Percentiles rank a stretch among this genome's conserved stretches.
phyloP scores from a whole-genome alignment of 2,329 filamentous ascomycete genomes.

The Alternaria sp. region DNA sequence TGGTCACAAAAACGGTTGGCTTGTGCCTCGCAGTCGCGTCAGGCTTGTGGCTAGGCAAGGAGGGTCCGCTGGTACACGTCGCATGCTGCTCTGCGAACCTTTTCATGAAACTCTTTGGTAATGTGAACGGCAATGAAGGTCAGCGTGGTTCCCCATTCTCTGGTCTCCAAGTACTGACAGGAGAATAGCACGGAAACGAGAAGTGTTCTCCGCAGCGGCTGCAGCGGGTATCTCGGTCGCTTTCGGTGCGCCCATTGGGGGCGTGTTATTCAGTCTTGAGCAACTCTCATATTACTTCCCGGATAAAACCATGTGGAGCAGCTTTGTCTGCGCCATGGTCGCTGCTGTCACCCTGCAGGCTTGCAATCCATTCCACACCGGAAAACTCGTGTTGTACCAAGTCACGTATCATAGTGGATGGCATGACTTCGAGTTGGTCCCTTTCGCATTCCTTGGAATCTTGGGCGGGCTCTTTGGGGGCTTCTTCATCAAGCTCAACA shows the following conservation, averaged over 20 bases:
- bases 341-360: slow-evolving; percentile 92
- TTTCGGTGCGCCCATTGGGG: slow-evolving; percentile 92
- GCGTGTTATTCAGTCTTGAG: slow-evolving; percentile 94
- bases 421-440: slow-evolving; percentile 93
- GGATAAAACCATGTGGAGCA: slow-evolving; percentile 99
- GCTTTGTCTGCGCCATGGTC: slow-evolving; percentile 99
- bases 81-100: slow-evolving; percentile 95
- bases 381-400: slow-evolving; percentile 94
- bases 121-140: slow-evolving; percentile 88
- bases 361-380: slow-evolving; percentile 91
- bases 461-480: slow-evolving; percentile 93
- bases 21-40: slow-evolving; percentile 89
- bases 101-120: slow-evolving; percentile 86
- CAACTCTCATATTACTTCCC: slow-evolving; percentile 97
- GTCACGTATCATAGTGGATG: slow-evolving; percentile 90
- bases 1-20: slow-evolving; percentile 87
- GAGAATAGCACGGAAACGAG: slow-evolving; percentile 79
- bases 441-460: slow-evolving; percentile 85
- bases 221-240: slow-evolving; percentile 92
- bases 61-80: slow-evolving; percentile 93
- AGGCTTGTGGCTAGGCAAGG: slow-evolving; percentile 95
- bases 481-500: slow-evolving; percentile 93
- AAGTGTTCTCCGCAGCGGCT: slow-evolving; percentile 89
- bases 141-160: slow-evolving; percentile 15
- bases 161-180: slow-evolving; percentile 22